These are phyloP conservation scores for Populus tremula DNA, from an alignment of 345 rosid species.

Conservation along the genomic window DNA sequence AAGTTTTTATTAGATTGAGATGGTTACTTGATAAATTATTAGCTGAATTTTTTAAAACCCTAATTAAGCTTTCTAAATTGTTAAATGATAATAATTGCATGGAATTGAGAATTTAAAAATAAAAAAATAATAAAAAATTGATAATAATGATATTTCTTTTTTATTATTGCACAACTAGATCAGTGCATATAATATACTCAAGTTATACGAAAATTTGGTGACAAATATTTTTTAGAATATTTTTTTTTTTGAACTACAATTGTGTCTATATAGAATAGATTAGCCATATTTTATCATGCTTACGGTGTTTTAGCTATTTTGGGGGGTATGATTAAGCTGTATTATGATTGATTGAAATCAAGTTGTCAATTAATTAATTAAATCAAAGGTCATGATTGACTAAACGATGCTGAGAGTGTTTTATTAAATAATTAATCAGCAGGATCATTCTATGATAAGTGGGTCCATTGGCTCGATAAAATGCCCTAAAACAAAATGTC, in stretches of 20 bases:
- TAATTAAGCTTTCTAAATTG: background rate
- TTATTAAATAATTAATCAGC: slow-evolving; percentile 11
- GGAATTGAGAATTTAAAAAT: background rate
- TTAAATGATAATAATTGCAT: background rate
- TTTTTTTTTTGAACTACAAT: background rate
- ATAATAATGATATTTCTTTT: background rate
- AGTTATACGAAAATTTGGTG: background rate
- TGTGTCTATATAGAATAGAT: background rate
- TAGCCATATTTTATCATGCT: background rate
- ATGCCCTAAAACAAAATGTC: slow-evolving; percentile 16
- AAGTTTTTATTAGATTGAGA: too few relatives aligned
- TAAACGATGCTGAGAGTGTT: background rate
- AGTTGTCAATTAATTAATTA: background rate
- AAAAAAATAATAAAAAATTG: too few relatives aligned
- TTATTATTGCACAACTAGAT: background rate
- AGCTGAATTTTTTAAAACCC: background rate
- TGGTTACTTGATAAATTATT: too few relatives aligned
- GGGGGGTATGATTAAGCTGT: background rate
- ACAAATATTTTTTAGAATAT: background rate
- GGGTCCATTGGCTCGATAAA: slow-evolving; percentile 2
- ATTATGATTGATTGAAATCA: background rate
- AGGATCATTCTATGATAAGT: slow-evolving; percentile 4
- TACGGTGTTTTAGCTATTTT: background rate
- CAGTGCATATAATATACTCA: background rate
- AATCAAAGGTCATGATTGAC: background rate